Conservation (phyloP, 306 rosid species). For the Prunus salicina region DNA sequence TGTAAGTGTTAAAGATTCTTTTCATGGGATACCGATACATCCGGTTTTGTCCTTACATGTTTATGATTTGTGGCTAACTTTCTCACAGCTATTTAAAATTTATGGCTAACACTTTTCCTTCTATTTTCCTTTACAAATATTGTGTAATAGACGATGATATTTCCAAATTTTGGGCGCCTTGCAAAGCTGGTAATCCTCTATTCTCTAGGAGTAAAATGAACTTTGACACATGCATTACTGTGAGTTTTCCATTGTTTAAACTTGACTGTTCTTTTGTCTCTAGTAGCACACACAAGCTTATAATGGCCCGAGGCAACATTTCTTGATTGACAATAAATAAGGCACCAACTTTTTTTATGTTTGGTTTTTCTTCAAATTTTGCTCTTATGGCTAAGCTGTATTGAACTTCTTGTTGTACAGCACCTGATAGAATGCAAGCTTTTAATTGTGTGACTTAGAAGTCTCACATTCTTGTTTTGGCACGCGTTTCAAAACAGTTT, state of each 20-base stretch:
- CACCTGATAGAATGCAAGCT: not conserved
- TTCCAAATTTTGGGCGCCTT: slow-evolving; percentile 78
- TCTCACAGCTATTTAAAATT: not conserved
- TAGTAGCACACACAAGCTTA: not conserved
- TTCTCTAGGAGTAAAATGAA: slow-evolving; percentile 6
- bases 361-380: not conserved
- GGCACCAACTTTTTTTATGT: not conserved
- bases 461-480: not conserved
- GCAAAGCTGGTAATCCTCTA: slow-evolving; percentile 79
- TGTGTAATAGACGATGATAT: slow-evolving; percentile 79
- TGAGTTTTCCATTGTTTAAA: not conserved
- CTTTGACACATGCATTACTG: not conserved
- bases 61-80: slow-evolving; percentile 14
- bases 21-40: not conserved
- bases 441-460: not conserved
- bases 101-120: not conserved
- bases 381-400: not conserved
- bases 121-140: not conserved
- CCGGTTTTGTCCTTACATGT: slow-evolving; percentile 4
- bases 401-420: not conserved
- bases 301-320: not conserved
- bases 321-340: not conserved
- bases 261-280: not conserved
- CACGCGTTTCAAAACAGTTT: not conserved
- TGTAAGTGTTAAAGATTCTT: slow-evolving; percentile 49